Percentiles rank a stretch among this genome's conserved stretches.
Conservation (phyloP, 106 monocot genomes). For the Apostasia ramifera region DNA sequence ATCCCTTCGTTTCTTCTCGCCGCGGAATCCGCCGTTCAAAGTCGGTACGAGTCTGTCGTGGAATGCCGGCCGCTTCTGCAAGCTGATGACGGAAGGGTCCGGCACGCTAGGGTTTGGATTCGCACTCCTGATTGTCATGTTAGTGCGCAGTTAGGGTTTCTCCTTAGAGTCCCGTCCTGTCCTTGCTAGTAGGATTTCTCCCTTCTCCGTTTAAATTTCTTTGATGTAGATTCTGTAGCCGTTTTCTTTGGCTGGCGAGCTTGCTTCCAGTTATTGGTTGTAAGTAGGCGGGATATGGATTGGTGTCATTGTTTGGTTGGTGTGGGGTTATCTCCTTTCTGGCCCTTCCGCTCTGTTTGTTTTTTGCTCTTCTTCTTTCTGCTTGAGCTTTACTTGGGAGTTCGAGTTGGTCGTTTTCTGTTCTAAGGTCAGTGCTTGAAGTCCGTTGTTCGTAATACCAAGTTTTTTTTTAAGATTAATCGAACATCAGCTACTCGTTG, state of each 20-base stretch:
- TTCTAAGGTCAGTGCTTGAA: too few species aligned
- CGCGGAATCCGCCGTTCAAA: constrained; percentile 1
- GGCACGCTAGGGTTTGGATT: neutral
- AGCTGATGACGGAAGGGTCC: neutral
- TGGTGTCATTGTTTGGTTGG: neutral
- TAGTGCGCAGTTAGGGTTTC: neutral
- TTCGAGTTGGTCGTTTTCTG: too few species aligned
- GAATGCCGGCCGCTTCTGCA: constrained; percentile 1
- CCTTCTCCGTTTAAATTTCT: neutral
- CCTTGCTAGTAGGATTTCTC: neutral
- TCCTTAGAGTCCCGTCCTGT: neutral
- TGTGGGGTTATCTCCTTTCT: neutral
- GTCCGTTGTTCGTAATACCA: too few species aligned
- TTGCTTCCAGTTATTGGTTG: too few species aligned
- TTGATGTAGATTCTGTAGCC: neutral
- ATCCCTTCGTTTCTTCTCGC: neutral
- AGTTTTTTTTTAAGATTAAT: too few species aligned
- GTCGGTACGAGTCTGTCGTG: neutral
- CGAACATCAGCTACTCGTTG: too few species aligned
- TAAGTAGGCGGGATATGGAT: too few species aligned
- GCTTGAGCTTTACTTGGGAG: too few species aligned
- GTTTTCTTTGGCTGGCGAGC: neutral
- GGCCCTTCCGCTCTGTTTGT: too few species aligned
- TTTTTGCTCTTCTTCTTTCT: too few species aligned
- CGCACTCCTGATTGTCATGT: neutral